Base-by-base conservation (phyloP, 2,329 filamentous ascomycete genomes). In the Aspergillus puulaauensis region DNA sequence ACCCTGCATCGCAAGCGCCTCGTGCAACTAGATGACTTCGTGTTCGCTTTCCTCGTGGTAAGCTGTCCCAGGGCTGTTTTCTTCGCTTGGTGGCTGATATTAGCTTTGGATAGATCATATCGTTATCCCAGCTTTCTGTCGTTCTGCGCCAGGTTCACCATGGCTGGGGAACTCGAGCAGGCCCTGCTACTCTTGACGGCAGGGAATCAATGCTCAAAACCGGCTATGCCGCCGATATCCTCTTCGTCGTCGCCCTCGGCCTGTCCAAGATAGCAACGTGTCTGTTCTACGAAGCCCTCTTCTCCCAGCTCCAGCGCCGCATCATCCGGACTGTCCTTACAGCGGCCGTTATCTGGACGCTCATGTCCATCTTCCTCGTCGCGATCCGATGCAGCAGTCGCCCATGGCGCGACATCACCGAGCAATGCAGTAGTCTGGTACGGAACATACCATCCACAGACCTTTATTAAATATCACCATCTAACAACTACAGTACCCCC, bases 201-300 rank as follows among this genome's bases (percentile, higher is more conserved):
- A 57, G 67, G 9, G 49, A 62, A 1, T 54, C 40, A n/a, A 69
- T 77, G 64, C 67, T 73, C 44, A 76, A 76, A 68, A 66, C 68
- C 17, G 67, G 68, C 3, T 80, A 77, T 49, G 66, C 68, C 11
- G 68, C 70, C 58, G 75, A 80, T 47, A 65, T 79, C 5, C 64
- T 80, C 11, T 79, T 74, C 52, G 60, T 80, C 27, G 23, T 76
- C 11, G 66, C 70, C 1, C 55, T 80, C 11, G 77, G 72, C 49
- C 59, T 77, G 5, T 78, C 77, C 4, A 81, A 81, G 61, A 70
- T 69, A 9, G 73, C 76, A 50, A 61, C 56, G 2, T 54, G 55
- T n/a, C 5, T 62, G 9, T 64, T 64, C 51, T 67, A 67, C 35
- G 60, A 63, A 12, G 61, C 60, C 6, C 59, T 68, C 1, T 64